These are phyloP conservation scores for Penicillium lividum DNA, from an alignment of 495 filamentous ascomycete species.

Conservation along the genomic window DNA sequence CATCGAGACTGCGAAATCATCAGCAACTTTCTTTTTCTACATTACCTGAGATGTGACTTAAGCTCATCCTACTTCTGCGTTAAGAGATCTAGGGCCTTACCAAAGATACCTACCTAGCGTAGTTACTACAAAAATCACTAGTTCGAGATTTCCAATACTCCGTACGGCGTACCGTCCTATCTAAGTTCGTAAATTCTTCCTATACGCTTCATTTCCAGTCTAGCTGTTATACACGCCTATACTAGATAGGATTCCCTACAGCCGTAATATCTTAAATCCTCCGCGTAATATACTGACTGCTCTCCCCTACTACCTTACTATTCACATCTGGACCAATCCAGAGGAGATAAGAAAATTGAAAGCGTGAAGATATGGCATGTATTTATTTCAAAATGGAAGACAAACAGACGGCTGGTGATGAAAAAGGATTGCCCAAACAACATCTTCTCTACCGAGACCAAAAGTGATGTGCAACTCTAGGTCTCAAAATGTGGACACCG, in stretches of 20 bases:
- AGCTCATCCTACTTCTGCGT: slow-evolving; percentile 49
- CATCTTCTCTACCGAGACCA: background rate
- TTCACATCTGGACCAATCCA: no score
- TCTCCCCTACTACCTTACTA: slow-evolving; percentile 77
- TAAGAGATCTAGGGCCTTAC: slow-evolving; percentile 68
- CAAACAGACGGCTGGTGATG: no score
- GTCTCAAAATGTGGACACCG: background rate
- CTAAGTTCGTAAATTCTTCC: slow-evolving; percentile 83
- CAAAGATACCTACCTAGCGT: slow-evolving; percentile 31
- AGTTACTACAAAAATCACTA: background rate
- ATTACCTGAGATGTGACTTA: slow-evolving; percentile 14
- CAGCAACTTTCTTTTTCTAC: background rate
- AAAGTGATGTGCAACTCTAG: background rate
- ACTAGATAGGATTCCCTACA: slow-evolving; percentile 78
- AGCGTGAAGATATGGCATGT: no score
- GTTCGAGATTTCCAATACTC: slow-evolving; percentile 17
- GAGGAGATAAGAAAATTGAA: no score
- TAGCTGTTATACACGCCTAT: slow-evolving; percentile 90
- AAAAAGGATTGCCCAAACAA: background rate
- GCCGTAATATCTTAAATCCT: slow-evolving; percentile 78
- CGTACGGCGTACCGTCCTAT: slow-evolving; percentile 89
- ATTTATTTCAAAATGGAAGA: no score
- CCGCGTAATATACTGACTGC: slow-evolving; percentile 69
- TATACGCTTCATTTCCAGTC: slow-evolving; percentile 79
- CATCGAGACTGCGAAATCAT: slow-evolving; percentile 27